Percentiles rank a stretch among this genome's conserved stretches.
phyloP scores from a whole-genome alignment of 1,284 basidiomycete species.

The Rhizopogon hawkerae region DNA sequence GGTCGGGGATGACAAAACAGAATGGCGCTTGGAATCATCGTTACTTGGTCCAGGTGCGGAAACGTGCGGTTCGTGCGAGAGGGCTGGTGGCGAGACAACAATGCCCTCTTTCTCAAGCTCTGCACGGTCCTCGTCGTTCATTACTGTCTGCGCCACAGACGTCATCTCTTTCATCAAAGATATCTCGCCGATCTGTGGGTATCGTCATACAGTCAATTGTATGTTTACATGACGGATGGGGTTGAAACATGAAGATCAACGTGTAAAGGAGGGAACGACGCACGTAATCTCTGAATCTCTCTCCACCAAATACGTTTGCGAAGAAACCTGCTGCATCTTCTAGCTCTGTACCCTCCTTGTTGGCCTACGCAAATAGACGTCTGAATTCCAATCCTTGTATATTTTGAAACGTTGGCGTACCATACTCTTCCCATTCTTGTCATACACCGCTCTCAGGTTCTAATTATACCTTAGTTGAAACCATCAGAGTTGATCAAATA shows the following conservation, averaged over 20 bases:
- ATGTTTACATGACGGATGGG: conserved; percentile 2
- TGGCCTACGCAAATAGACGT: conserved; percentile 35
- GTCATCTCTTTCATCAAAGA: conserved; percentile 90
- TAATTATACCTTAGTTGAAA: conserved; percentile 28
- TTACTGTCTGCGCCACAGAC: conserved; percentile 67
- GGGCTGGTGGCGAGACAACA: conserved; percentile 21
- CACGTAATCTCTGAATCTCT: conserved; percentile 79
- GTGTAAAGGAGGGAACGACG: conserved; percentile 26
- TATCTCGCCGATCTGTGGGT: conserved; percentile 78
- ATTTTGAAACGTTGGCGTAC: conserved; percentile 31
- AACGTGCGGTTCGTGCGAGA: conserved; percentile 12
- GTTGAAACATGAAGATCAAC: background rate
- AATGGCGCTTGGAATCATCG: conserved; percentile 12
- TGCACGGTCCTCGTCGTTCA: conserved; percentile 86
- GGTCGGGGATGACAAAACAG: conserved; percentile 16
- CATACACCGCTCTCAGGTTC: conserved; percentile 87
- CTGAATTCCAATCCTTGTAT: conserved; percentile 7
- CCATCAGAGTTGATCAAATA: conserved; percentile 9
- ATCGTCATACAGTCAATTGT: background rate
- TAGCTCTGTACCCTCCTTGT: conserved; percentile 66
- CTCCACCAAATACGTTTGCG: conserved; percentile 86
- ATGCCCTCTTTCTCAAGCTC: conserved; percentile 70
- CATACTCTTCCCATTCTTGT: conserved; percentile 90
- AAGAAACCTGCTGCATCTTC: conserved; percentile 89
- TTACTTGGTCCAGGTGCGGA: conserved; percentile 9